Conservation (phyloP, 805 yeast genomes). For the Saccharomycopsis lassenensis region DNA sequence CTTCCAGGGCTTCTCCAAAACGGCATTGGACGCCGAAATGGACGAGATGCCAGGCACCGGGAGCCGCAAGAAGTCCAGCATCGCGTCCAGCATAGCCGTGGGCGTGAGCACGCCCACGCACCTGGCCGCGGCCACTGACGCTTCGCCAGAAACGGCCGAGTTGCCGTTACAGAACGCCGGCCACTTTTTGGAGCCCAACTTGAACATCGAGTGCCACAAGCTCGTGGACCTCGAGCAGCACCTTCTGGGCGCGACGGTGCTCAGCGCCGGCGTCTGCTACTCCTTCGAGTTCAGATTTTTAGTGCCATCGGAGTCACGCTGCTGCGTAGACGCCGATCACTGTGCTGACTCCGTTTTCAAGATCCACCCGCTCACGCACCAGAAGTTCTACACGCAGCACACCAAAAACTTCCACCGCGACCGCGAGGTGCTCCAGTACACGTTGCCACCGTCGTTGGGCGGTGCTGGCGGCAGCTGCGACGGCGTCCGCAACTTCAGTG, state of each 20-base stretch:
- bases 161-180: slow-evolving; percentile 4
- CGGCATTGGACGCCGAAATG: slow-evolving; percentile 2
- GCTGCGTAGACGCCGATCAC: slow-evolving; percentile 4
- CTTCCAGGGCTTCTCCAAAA: slow-evolving; percentile 10
- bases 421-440: no score
- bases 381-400: no score
- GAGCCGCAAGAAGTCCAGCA: slow-evolving; percentile 1
- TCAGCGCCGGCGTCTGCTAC: neutral
- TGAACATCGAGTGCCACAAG: slow-evolving; percentile 12
- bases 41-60: slow-evolving; percentile 1
- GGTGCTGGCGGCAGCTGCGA: no score
- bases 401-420: no score
- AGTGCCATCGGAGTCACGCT: slow-evolving; percentile 10
- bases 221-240: slow-evolving; percentile 3
- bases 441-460: no score
- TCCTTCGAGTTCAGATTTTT: slow-evolving; percentile 2
- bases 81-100: neutral
- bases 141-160: slow-evolving; percentile 1
- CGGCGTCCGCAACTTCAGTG: no score
- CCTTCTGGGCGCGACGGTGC: neutral
- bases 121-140: neutral
- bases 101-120: neutral
- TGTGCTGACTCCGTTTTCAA: no score
- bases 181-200: slow-evolving; percentile 7
- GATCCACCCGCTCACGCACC: no score